Percentiles rank a stretch among this genome's conserved stretches.
Evolutionary conservation across 2,329 filamentous ascomycete genomes (phyloP).

Genomic region (Boeremia exigua): DNA sequence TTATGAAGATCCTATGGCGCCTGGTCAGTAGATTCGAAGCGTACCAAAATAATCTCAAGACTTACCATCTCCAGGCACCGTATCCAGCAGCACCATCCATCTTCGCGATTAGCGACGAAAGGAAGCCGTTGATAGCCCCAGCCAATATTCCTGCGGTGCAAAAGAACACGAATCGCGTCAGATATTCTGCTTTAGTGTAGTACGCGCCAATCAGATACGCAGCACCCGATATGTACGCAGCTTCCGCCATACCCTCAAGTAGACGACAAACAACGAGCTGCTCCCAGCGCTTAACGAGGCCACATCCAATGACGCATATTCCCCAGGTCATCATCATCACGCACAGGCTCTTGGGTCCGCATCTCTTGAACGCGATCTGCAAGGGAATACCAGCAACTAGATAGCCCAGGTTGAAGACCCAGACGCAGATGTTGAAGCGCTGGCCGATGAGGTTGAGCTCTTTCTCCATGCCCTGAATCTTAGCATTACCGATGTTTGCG

Average conservation of each 20-base stretch:
- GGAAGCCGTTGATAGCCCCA: conserved; percentile 62
- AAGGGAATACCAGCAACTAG: conserved; percentile 44
- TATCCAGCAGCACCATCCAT: conserved; percentile 37
- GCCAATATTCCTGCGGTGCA: conserved; percentile 60
- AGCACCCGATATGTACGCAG: conserved; percentile 37
- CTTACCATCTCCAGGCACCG: conserved; percentile 39
- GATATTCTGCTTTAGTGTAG: conserved; percentile 61
- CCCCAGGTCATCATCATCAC: conserved; percentile 46
- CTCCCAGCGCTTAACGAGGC: conserved; percentile 35
- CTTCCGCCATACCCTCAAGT: conserved; percentile 40
- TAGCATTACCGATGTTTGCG: conserved; percentile 43
- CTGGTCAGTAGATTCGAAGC: neutral
- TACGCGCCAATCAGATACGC: conserved; percentile 42
- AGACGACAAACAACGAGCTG: conserved; percentile 38
- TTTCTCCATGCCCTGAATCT: conserved; percentile 45
- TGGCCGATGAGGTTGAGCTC: conserved; percentile 45
- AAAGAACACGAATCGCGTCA: conserved; percentile 60
- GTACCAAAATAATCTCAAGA: neutral
- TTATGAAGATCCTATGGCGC: conserved; percentile 61
- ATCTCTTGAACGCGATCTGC: conserved; percentile 44
- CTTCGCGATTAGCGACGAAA: conserved; percentile 52
- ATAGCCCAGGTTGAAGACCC: conserved; percentile 49
- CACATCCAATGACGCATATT: conserved; percentile 42
- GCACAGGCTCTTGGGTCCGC: conserved; percentile 40
- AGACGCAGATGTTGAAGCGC: conserved; percentile 47